A percentile compares a stretch with the other conserved stretches of the same genome.
Evolutionary conservation across 768 basidiomycete genomes (phyloP).

Genomic region (Lactifluus rugatus): DNA sequence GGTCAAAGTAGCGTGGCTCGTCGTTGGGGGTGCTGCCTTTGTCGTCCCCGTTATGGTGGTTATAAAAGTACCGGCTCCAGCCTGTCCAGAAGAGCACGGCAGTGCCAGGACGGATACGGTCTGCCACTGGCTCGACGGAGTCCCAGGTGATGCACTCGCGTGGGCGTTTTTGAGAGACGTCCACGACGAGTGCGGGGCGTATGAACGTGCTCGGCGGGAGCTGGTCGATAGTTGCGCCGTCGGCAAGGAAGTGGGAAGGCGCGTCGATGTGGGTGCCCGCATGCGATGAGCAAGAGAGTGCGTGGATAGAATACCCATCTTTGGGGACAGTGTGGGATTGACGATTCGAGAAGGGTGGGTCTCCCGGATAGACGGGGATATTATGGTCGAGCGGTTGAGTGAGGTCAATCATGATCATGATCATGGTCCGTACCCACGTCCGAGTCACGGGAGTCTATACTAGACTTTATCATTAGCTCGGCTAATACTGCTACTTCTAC

Average conservation of each 20-base stretch:
- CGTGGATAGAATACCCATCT: conserved; percentile 22
- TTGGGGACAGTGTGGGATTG: conserved; percentile 15
- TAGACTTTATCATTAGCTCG: conserved; percentile 3
- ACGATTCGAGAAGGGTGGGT: conserved; percentile 21
- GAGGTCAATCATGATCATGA: conserved; percentile 18
- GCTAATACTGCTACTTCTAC: conserved; percentile 7
- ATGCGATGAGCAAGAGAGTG: conserved; percentile 23
- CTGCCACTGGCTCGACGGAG: conserved; percentile 14
- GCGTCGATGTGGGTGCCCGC: conserved; percentile 26
- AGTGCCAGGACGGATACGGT: conserved; percentile 15
- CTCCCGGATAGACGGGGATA: conserved; percentile 24
- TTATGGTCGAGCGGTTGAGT: conserved; percentile 14
- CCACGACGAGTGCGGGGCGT: conserved; percentile 23
- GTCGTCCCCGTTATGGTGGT: not conserved
- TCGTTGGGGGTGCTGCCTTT: not conserved
- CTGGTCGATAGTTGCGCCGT: conserved; percentile 22
- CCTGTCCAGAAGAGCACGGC: conserved; percentile 24
- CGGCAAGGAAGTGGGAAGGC: conserved; percentile 23
- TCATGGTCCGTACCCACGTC: too few relatives aligned
- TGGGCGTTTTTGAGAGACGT: conserved; percentile 20
- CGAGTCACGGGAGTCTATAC: not conserved
- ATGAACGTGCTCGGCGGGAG: conserved; percentile 22
- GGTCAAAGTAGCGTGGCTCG: conserved; percentile 20
- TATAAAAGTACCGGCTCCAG: conserved; percentile 21
- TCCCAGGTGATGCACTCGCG: conserved; percentile 22